These are phyloP conservation scores for Colletotrichum orchidophilum DNA, from an alignment of 2,329 filamentous ascomycete species.

Conservation along the genomic window DNA sequence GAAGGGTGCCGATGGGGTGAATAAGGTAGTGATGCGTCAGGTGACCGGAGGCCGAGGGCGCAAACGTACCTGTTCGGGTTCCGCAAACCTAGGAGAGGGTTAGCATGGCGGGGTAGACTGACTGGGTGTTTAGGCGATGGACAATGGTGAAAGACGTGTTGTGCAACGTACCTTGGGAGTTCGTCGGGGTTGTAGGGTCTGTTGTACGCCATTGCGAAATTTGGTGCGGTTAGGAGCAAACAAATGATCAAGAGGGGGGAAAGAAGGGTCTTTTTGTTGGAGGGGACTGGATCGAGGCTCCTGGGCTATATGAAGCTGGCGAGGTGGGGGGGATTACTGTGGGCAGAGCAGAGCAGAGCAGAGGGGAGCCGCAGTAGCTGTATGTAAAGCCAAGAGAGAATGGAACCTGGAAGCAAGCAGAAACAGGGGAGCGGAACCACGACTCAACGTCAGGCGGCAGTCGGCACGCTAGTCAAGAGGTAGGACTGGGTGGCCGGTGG, in stretches of 20 bases:
- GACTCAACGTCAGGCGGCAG: conserved; percentile 30
- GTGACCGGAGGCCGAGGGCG: conserved; percentile 17
- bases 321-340: conserved; percentile 19
- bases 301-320: conserved; percentile 29
- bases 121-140: not conserved
- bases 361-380: conserved; percentile 21
- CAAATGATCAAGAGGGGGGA: conserved; percentile 4
- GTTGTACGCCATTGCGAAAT: conserved; percentile 86
- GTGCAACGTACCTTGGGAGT: conserved; percentile 80
- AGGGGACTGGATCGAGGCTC: conserved; percentile 11
- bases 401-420: not conserved
- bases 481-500: conserved; percentile 12
- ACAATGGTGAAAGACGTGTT: conserved; percentile 27
- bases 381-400: not conserved
- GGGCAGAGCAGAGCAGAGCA: conserved; percentile 12
- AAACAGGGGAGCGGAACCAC: conserved; percentile 3
- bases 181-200: conserved; percentile 92
- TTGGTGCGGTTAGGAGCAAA: conserved; percentile 8
- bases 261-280: not conserved
- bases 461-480: conserved; percentile 22
- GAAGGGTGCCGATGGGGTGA: conserved; percentile 10
- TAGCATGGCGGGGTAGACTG: conserved; percentile 36
- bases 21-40: conserved; percentile 6
- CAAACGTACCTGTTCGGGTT: conserved; percentile 72
- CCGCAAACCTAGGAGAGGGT: conserved; percentile 68